Evolutionary conservation across 768 basidiomycete species (phyloP), one percentile per base, ranked within the genome.

Genomic region (Pisolithus orientalis): DNA sequence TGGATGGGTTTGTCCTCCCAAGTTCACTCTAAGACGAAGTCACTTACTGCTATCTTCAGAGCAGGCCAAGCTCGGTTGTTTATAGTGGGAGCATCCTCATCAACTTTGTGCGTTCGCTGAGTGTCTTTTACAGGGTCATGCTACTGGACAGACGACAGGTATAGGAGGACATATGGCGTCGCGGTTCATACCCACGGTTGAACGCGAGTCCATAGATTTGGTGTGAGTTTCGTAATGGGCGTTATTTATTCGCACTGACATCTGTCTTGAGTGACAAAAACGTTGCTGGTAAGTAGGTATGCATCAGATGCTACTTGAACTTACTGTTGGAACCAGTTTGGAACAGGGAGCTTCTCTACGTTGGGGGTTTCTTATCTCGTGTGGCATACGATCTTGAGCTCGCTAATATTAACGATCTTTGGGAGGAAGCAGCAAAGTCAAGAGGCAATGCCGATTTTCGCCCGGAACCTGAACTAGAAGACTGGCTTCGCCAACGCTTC

Each of bases 101-200:
- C 31, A 47, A 32, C 51, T 9, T 14, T 8, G 32, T 17, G 14
- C 27, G 24, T 44, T n/a, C 47, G 53, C 39, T 59, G 5, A 62
- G 24, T 6, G 40, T 21, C 44, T n/a, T 25, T 11, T 39, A 16
- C 48, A 90, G 88, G 91, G 92, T 13, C 92, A 94, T 65, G 82
- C 91, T 14, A 96, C 93, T 4, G 85, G 79, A 5, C 95, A 98
- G 70, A 95, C 93, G 9, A 95, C 94, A 1, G 94, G 95, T 39
- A 70, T 84, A 29, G 80, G 79, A 2, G 82, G 82, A 0, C 80
- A 85, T 53, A 74, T 87, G 60, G 75, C 91, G 0, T 85, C 89
- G 8, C 76, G 94, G 3, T 96, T 96, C 63, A 94, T 98, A 52
- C 90, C 93, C 9, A 97, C 94, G 0, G 94, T 98, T 7, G 95